Base-by-base conservation (phyloP, 2,329 filamentous ascomycete species). In the Neospermospora avenae region DNA sequence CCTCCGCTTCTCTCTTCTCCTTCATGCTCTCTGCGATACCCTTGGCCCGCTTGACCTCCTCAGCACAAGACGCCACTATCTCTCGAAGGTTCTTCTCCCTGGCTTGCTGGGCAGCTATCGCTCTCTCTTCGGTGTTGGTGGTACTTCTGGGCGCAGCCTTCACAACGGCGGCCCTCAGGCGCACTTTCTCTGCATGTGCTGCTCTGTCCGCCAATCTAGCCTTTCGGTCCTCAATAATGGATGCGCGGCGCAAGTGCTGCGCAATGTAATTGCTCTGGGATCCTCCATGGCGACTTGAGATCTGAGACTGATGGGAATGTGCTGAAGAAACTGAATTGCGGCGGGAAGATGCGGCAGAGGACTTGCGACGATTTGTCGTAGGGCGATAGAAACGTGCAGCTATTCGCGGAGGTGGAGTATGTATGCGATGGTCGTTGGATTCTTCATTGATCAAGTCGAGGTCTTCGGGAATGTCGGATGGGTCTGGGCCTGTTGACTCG, bases 31-130 rank as follows among this genome's bases (percentile, higher is more conserved):
- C 89, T 14, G 90, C 90, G n/a, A 93, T 81, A 54, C 89, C 87
- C 78, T 93, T 93, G 55, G 90, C 90, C 65, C 89, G 83, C 71
- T 89, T 86, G 16, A 95, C 90, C 72, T 95, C 90, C 73, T 92
- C 90, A 20, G 90, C 90, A 71, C 90, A 93, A 62, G 85, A 82
- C 52, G 90, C 88, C 3, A 90, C 89, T 45, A 93, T 92, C 72
- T 93, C 90, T 8, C 89, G 90, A 18, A 95, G 76, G 67, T 93
- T 91, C 68, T 88, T 88, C 76, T 93, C 89, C 60, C 91, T 83
- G 0, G 90, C 88, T 65, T 91, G 83, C 63, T 91, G 86, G 4
- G 90, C 90, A 5, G 90, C 90, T 60, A 92, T 76, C 3, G 90
- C 89, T 54, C 88, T 81, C 74, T 93, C 89, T 72, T 93, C 90